phyloP scores from a whole-genome alignment of 176 grass and related monocot species.

The Eleusine coracana region DNA sequence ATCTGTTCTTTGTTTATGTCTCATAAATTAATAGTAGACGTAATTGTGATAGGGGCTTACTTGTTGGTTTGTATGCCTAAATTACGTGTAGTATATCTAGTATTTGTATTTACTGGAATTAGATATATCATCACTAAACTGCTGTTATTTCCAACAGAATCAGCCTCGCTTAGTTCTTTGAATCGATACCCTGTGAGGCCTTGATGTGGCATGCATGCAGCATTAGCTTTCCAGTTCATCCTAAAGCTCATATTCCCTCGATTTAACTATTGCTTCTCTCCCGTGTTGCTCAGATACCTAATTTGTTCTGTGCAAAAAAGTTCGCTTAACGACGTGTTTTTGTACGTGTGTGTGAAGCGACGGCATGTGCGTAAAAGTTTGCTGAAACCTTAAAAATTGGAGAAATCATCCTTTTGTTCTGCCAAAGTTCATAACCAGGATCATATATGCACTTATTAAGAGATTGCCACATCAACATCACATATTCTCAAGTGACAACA shows the following conservation, averaged over 20 bases:
- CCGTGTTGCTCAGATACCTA: slow-evolving; percentile 14
- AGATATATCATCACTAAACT: too few relatives aligned
- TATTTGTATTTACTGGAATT: too few relatives aligned
- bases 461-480: background rate
- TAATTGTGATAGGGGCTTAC: too few relatives aligned
- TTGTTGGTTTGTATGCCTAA: too few relatives aligned
- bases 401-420: background rate
- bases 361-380: background rate
- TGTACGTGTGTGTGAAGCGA: background rate
- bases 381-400: background rate
- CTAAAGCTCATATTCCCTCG: background rate
- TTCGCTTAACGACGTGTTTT: background rate
- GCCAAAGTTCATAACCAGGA: background rate
- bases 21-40: too few relatives aligned
- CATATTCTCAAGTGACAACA: background rate
- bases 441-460: background rate
- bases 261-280: background rate
- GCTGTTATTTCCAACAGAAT: too few relatives aligned
- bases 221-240: slow-evolving; percentile 20
- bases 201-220: slow-evolving; percentile 6
- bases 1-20: too few relatives aligned
- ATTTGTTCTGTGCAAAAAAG: slow-evolving; percentile 13
- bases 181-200: background rate
- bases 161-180: slow-evolving; percentile 2
- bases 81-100: too few relatives aligned